Evolutionary conservation across 1,139 yeast species (phyloP).

Genomic region (Magnusiomyces paraingens): DNA sequence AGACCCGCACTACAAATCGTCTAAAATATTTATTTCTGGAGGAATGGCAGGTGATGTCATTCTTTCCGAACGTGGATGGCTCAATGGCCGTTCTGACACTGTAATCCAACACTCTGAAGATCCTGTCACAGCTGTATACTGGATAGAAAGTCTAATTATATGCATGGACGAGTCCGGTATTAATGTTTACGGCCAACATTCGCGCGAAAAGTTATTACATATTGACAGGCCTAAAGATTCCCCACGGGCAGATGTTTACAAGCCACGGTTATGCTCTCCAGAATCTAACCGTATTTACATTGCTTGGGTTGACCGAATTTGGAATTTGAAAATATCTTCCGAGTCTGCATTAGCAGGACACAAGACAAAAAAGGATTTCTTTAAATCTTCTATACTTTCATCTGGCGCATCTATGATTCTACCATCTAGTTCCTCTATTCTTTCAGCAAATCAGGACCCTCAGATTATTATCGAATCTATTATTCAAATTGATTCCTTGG

Average conservation of each 20-base stretch:
- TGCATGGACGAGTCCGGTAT: conserved; percentile 90
- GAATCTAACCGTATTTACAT: conserved; percentile 64
- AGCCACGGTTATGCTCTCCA: conserved; percentile 69
- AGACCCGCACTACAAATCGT: conserved; percentile 57
- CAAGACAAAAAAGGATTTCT: conserved; percentile 4
- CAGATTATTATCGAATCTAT: conserved; percentile 52
- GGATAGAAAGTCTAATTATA: conserved; percentile 51
- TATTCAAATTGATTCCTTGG: conserved; percentile 49
- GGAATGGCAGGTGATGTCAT: conserved; percentile 86
- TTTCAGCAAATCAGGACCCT: conserved; percentile 38
- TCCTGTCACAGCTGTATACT: conserved; percentile 62
- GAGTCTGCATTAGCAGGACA: neutral
- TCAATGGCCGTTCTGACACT: conserved; percentile 70
- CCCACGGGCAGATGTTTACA: conserved; percentile 72
- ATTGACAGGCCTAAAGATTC: conserved; percentile 54
- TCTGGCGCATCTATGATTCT: conserved; percentile 34
- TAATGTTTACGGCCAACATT: conserved; percentile 29
- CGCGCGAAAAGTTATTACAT: conserved; percentile 35
- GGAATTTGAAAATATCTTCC: conserved; percentile 54
- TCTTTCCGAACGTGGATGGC: conserved; percentile 74
- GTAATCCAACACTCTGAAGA: conserved; percentile 57
- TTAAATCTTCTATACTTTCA: conserved; percentile 5
- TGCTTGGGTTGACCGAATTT: conserved; percentile 79
- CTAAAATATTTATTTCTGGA: conserved; percentile 70
- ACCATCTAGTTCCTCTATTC: conserved; percentile 24